Conservation (phyloP, 441 rosid genomes). For the Flueggea neowawraea region DNA sequence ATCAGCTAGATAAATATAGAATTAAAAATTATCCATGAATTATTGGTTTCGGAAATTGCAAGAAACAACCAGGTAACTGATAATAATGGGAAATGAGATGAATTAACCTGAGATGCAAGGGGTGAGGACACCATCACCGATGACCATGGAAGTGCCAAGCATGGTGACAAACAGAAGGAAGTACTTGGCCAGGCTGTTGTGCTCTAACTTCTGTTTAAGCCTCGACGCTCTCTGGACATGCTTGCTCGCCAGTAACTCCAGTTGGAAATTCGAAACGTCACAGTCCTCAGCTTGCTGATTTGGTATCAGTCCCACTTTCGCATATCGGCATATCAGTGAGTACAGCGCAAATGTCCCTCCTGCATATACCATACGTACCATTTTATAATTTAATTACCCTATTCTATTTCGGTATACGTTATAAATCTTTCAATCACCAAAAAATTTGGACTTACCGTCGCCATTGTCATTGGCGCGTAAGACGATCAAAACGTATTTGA, state of each 20-base stretch:
- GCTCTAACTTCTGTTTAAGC: constrained; percentile 38
- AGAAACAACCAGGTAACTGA: no score
- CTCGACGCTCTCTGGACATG: constrained; percentile 27
- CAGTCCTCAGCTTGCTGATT: constrained; percentile 41
- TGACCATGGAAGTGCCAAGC: constrained; percentile 80
- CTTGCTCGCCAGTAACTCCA: constrained; percentile 30
- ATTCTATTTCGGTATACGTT: no score
- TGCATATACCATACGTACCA: not conserved
- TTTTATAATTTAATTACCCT: no score
- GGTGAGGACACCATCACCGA: constrained; percentile 86
- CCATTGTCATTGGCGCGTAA: constrained; percentile 53
- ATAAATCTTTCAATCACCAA: no score
- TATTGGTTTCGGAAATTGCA: no score
- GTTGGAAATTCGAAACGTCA: constrained; percentile 36
- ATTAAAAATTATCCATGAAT: no score
- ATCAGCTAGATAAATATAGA: no score
- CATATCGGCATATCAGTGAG: constrained; percentile 47
- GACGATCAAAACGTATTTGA: constrained; percentile 49
- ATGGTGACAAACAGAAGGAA: constrained; percentile 53
- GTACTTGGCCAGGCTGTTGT: constrained; percentile 33
- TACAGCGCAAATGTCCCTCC: constrained; percentile 61
- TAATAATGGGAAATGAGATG: no score
- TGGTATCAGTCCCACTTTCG: constrained; percentile 48
- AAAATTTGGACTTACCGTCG: constrained; percentile 26
- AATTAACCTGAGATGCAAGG: constrained; percentile 81